Base-by-base conservation (phyloP, 495 filamentous ascomycete species). In the Xylaria grammica region DNA sequence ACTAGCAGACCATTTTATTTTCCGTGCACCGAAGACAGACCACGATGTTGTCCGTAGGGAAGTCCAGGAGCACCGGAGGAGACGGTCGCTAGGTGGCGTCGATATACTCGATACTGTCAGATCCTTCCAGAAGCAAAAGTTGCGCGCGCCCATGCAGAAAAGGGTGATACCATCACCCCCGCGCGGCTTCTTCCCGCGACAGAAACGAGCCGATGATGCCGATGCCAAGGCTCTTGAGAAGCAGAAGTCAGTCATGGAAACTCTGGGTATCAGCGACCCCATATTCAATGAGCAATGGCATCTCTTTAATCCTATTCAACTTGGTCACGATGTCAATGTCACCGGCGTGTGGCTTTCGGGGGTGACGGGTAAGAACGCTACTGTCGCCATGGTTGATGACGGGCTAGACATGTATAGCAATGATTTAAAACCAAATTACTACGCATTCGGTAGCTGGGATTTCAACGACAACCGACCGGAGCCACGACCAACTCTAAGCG, bases 281-380 rank as follows among this genome's bases (percentile, higher is more conserved):
- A 95, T 96, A 30, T 99, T 97, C 77, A 77, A 83, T 17, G 90
- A 95, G 46, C 95, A 99, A 75, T 99, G 95, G 95, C 95, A 99
- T 85, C 80, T 99, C 13, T 90, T 88, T 78, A 99, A 99, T 73
- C 82, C 89, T 1, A 70, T 89, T 9, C 87, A 96, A 71, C 70
- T 86, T 15, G 94, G 94, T 13, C 91, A 98, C 76, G 94, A 98
- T 75, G 83, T 99, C 48, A 99, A 99, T 72, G 93, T 98, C 32
- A 95, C 93, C 1, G 93, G 87, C 32, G 77, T 97, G 19, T 99
- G 95, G 95, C 72, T 91, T 66, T 85, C 94, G 63, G 94, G 94
- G n/a, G 89, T 97, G 38, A 99, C 96, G 0, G 95, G 95, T 27
- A 84, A 91, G 67, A 95, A 95, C 66, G 85, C 90, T 10, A 95